These are phyloP conservation scores for Arthrinium puccinioides DNA, from an alignment of 2,329 filamentous ascomycete species.

Conservation along the genomic window DNA sequence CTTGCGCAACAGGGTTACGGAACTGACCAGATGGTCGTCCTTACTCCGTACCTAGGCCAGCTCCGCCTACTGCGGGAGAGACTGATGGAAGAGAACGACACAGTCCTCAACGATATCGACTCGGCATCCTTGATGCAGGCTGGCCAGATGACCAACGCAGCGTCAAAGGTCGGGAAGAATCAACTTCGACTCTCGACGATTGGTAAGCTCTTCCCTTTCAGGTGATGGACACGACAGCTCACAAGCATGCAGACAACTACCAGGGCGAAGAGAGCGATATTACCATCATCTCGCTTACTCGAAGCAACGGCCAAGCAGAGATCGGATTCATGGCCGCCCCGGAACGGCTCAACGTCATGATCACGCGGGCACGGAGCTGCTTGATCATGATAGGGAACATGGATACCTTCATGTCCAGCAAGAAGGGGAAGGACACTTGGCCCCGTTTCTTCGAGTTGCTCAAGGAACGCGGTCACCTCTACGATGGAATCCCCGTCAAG, in stretches of 20 bases:
- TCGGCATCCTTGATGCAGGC: constrained; percentile 53
- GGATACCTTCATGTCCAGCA: constrained; percentile 54
- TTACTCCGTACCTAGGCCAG: constrained; percentile 69
- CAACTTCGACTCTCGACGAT: constrained; percentile 60
- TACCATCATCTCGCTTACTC: constrained; percentile 59
- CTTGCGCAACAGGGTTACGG: constrained; percentile 65
- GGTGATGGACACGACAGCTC: constrained; percentile 4
- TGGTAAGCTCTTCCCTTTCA: no score
- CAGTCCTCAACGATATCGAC: constrained; percentile 62
- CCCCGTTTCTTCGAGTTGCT: constrained; percentile 47
- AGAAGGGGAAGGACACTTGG: constrained; percentile 53
- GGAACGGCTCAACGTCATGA: constrained; percentile 62
- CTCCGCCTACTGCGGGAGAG: constrained; percentile 47
- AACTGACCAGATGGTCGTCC: constrained; percentile 55
- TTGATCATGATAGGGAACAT: constrained; percentile 66
- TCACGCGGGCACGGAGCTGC: constrained; percentile 58
- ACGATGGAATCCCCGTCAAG: constrained; percentile 52
- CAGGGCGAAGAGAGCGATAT: constrained; percentile 73
- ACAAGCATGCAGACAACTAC: constrained; percentile 57
- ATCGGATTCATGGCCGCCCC: constrained; percentile 65
- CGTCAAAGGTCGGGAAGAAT: constrained; percentile 41
- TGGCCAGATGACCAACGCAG: constrained; percentile 50
- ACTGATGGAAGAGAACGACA: constrained; percentile 52
- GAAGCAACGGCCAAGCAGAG: constrained; percentile 55
- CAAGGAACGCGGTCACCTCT: constrained; percentile 41